Evolutionary conservation across 1,284 basidiomycete genomes (phyloP), one percentile per base, ranked within the genome.

Genomic region (Chalciporus sp.): DNA sequence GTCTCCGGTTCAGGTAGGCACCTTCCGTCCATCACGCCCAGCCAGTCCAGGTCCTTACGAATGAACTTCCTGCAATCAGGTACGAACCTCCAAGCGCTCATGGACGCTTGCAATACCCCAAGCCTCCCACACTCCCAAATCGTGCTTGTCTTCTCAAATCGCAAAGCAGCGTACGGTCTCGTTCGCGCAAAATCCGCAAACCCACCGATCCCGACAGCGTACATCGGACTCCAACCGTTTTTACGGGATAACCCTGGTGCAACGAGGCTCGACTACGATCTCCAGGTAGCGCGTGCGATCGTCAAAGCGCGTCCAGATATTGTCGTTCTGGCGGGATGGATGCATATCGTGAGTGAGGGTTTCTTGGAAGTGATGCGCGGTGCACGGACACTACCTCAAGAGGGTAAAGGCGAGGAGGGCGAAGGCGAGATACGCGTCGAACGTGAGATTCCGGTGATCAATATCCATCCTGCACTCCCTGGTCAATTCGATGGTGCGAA

Each of bases 321-420:
- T 17, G 83, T 98, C 53, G 92, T 99, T 3, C 79, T 98, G 26
- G 96, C 96, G 0, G 97, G 96, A 0, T 99, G 94, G 90, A 98
- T 99, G 96, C 95, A 98, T 69, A 90, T 95, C 61, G 80, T 95
- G 76, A 75, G 79, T 55, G 77, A 82, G 49, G 70, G 66, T 0
- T 83, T 83, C 58, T 65, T 88, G 48, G 80, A 88, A 37, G 72
- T 77, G 28, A 66, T 86, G 51, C 75, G 74, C 45, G 78, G 78
- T 2, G 63, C 72, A 7, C 69, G 49, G 14, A 23, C 3, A 33
- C 3, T 54, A n/a, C 41, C 10, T 17, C 9, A n/a, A 6, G 43
- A 31, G 40, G 8, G 39, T 12, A 47, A 27, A 11, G 10, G 41
- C 1, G 55, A 42, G 19, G 58, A 62, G 1, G 59, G 72, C 41